Evolutionary conservation across 2,329 filamentous ascomycete genomes (phyloP).

Genomic region (Alternaria sp.): DNA sequence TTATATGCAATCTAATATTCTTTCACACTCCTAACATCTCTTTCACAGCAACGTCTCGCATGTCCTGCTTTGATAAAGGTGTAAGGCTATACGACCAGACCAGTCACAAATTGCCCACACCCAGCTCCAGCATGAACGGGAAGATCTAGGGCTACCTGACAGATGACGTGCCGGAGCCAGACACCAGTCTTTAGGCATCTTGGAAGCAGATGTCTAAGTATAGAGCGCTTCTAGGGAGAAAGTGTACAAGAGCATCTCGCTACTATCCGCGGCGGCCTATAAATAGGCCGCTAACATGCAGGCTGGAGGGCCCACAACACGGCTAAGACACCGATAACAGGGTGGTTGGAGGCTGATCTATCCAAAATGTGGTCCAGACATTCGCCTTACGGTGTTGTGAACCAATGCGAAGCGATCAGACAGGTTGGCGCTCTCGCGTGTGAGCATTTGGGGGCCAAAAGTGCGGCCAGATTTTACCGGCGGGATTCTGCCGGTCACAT

Average conservation of each 20-base stretch:
- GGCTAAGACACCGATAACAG: background rate
- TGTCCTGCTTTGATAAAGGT: background rate
- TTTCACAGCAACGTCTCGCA: background rate
- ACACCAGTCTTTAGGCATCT: background rate
- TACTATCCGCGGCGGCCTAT: background rate
- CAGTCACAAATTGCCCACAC: background rate
- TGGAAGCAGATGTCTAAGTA: background rate
- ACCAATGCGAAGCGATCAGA: background rate
- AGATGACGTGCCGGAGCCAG: background rate
- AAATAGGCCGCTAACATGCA: background rate
- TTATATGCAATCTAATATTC: background rate
- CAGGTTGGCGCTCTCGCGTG: background rate
- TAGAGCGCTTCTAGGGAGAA: background rate
- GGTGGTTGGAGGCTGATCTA: background rate
- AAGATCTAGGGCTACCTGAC: background rate
- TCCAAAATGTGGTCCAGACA: background rate
- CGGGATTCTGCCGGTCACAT: background rate
- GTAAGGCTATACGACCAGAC: background rate
- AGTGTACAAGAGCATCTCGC: background rate
- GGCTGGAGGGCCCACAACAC: background rate
- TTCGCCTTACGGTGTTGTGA: background rate
- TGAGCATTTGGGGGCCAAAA: background rate
- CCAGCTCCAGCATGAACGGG: rapidly evolving
- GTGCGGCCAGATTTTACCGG: background rate
- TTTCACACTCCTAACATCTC: background rate